A percentile compares a stretch with the other conserved stretches of the same genome.
phyloP scores from a whole-genome alignment of 495 filamentous ascomycete species.

The Cladorrhinum samala region DNA sequence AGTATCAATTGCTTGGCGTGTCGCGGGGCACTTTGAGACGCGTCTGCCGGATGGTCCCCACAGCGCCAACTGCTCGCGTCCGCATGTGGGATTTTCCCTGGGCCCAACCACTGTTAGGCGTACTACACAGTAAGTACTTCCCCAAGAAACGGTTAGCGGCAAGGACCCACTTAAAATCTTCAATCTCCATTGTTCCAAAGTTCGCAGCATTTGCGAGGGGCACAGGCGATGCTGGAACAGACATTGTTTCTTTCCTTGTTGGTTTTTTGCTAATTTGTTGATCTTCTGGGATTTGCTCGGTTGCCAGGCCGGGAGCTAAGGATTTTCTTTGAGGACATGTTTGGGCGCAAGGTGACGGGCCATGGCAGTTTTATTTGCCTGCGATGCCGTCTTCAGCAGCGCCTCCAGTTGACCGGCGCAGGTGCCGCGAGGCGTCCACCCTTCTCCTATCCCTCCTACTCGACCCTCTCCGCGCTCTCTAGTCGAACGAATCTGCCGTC shows the following conservation, averaged over 20 bases:
- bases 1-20: neutral
- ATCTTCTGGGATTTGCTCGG: neutral
- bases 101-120: no score
- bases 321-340: conserved; percentile 29
- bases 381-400: conserved; percentile 37
- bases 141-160: conserved; percentile 2
- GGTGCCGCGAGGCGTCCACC: conserved; percentile 15
- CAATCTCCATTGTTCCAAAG: conserved; percentile 5
- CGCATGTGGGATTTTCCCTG: conserved; percentile 1
- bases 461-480: neutral
- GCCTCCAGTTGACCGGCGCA: neutral
- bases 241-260: neutral
- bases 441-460: neutral
- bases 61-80: conserved; percentile 11
- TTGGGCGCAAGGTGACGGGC: conserved; percentile 29
- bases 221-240: neutral
- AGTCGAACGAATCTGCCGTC: neutral
- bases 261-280: neutral
- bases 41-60: neutral
- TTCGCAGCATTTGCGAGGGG: conserved; percentile 5
- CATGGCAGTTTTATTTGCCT: conserved; percentile 42
- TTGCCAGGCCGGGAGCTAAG: neutral
- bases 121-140: conserved; percentile 20
- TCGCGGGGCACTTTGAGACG: conserved; percentile 3
- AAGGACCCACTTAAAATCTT: conserved; percentile 27